These are phyloP conservation scores for Sporormia fimetaria DNA, from an alignment of 495 filamentous ascomycete genomes.

Conservation along the genomic window DNA sequence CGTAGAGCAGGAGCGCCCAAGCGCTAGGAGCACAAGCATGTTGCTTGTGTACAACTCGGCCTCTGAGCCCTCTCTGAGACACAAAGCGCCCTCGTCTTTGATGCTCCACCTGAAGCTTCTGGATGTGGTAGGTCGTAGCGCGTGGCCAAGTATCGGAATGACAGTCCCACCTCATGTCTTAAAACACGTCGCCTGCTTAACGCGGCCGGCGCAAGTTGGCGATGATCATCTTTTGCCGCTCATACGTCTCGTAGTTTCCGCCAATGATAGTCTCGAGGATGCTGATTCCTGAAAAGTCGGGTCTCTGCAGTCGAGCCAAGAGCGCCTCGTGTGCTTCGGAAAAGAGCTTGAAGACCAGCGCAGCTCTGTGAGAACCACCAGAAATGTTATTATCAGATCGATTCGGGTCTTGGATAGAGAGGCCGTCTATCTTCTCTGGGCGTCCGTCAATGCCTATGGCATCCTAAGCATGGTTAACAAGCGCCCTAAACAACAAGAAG, in stretches of 20 bases:
- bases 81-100: no score
- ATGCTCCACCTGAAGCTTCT: no score
- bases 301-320: constrained; percentile 49
- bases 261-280: constrained; percentile 29
- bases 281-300: constrained; percentile 10
- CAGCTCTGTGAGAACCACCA: constrained; percentile 59
- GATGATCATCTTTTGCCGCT: no score
- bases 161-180: no score
- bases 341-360: constrained; percentile 53
- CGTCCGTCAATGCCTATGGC: constrained; percentile 17
- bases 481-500: constrained; percentile 23
- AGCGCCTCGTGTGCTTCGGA: constrained; percentile 47
- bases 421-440: constrained; percentile 38
- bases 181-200: no score
- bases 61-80: no score
- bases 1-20: no score
- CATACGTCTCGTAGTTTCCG: constrained; percentile 32
- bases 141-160: no score
- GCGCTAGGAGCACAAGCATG: no score
- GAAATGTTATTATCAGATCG: constrained; percentile 73
- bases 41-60: no score
- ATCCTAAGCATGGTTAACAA: constrained; percentile 4
- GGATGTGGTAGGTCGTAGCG: no score
- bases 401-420: constrained; percentile 86
- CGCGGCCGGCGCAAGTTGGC: no score